Percentiles rank a stretch among this genome's conserved stretches.
phyloP scores from a whole-genome alignment of 1,284 basidiomycete genomes.

The Coniferiporia sulphurascens region DNA sequence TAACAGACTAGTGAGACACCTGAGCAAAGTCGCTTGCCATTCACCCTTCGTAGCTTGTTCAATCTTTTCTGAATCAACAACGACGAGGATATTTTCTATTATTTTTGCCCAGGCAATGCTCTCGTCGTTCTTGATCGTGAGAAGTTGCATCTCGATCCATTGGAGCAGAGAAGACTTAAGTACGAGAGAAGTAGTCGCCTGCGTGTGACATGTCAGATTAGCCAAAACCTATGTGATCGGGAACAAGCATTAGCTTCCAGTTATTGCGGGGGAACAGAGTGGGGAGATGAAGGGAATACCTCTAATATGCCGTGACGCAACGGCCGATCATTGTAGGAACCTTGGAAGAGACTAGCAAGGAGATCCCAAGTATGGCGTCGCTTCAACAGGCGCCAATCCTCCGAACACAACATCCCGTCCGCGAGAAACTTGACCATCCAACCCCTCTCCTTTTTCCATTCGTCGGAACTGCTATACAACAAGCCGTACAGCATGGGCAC shows the following conservation, averaged over 20 bases:
- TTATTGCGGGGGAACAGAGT: neutral
- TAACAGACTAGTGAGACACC: slow-evolving; percentile 46
- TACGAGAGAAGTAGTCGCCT: slow-evolving; percentile 64
- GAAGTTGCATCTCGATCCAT: slow-evolving; percentile 77
- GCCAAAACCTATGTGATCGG: slow-evolving; percentile 51
- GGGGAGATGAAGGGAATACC: slow-evolving; percentile 34
- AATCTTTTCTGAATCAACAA: slow-evolving; percentile 43
- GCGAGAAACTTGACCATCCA: slow-evolving; percentile 87
- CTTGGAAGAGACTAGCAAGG: slow-evolving; percentile 75
- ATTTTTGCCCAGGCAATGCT: slow-evolving; percentile 61
- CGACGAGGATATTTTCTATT: slow-evolving; percentile 60
- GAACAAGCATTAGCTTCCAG: neutral
- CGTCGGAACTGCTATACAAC: slow-evolving; percentile 75
- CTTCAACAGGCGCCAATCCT: slow-evolving; percentile 81
- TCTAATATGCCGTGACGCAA: slow-evolving; percentile 62
- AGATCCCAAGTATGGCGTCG: slow-evolving; percentile 86
- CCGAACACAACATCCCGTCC: slow-evolving; percentile 68
- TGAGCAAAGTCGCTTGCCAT: slow-evolving; percentile 49
- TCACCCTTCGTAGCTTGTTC: slow-evolving; percentile 47
- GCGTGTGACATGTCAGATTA: slow-evolving; percentile 61
- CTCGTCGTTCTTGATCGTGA: slow-evolving; percentile 37
- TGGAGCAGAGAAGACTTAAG: slow-evolving; percentile 63
- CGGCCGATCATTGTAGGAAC: slow-evolving; percentile 46
- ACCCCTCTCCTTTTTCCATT: slow-evolving; percentile 78
- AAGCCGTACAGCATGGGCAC: slow-evolving; percentile 84